Evolutionary conservation across 1,284 basidiomycete species (phyloP), one percentile per base, ranked within the genome.

Genomic region (Megacollybia platyphylla): DNA sequence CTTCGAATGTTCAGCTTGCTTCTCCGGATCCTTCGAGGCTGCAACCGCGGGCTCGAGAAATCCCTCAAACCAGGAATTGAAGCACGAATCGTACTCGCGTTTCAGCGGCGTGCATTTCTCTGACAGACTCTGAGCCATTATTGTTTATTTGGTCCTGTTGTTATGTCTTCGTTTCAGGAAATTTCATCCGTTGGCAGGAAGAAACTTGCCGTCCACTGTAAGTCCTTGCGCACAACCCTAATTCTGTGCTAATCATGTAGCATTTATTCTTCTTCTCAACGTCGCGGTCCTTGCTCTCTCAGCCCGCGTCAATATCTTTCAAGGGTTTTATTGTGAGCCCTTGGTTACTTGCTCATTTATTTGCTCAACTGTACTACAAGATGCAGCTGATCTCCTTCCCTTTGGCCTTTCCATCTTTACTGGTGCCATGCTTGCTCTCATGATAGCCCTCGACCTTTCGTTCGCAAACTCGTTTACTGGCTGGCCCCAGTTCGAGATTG

Each of bases 51-150:
- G 88, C 54, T 89, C 84, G 28, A 97, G 76, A 57, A 96, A 97
- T 17, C 87, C 87, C 57, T 92, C 89, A 55, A 97, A 92, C 93
- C 92, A 97, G 5, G 82, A 76, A 57, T 96, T 94, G 68, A 97
- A 97, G 68, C 93, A 97, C 0, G 82, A 65, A 60, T 97, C 92
- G 59, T 96, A 97, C 46, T 77, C 69, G 48, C 83, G 79, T 59
- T 97, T 97, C 44, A 92, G 71, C 0, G 86, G 83, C 3, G 92
- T 96, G 62, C 93, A 97, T 63, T 82, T 73, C 1, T 77, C 65
- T 2, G 84, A 76, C 24, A 94, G 68, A 52, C 79, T 82, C 48
- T 78, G 68, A 2, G 83, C 76, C 83, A 86, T 85, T 15, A 15
- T 15, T 15, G 15, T 15, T 15, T 39, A 47, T 47, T 28, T 31